These are phyloP conservation scores for Ulvella scutata DNA, from an alignment of 139 green algal species.

Conservation along the genomic window DNA sequence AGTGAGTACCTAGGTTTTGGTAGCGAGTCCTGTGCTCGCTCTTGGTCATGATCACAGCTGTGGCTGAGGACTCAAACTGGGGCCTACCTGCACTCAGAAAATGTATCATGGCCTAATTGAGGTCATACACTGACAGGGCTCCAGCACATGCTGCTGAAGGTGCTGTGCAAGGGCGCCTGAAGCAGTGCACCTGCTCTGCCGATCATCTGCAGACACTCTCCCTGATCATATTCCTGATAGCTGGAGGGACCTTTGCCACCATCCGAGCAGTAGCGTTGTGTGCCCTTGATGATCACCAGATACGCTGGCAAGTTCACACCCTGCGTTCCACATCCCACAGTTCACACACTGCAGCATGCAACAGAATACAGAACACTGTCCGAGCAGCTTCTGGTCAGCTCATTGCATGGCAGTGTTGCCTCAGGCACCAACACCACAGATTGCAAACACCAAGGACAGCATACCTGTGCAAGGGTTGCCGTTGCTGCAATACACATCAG, in stretches of 20 bases:
- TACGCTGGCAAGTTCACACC: neutral
- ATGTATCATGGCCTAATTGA: no score
- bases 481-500: neutral
- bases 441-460: neutral
- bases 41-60: neutral
- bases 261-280: neutral
- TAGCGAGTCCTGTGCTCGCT: neutral
- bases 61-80: neutral
- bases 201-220: neutral
- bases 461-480: neutral
- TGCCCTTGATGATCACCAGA: constrained; percentile 1
- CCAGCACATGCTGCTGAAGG: no score
- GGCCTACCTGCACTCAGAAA: no score
- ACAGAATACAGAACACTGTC: neutral
- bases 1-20: neutral
- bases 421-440: neutral
- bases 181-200: no score
- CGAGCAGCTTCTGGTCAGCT: neutral
- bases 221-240: neutral
- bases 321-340: no score
- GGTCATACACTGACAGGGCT: no score
- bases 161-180: no score
- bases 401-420: neutral
- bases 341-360: neutral
- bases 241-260: neutral